phyloP scores from a whole-genome alignment of 139 green algal species.

The Chlamydomonas sphaeroides region DNA sequence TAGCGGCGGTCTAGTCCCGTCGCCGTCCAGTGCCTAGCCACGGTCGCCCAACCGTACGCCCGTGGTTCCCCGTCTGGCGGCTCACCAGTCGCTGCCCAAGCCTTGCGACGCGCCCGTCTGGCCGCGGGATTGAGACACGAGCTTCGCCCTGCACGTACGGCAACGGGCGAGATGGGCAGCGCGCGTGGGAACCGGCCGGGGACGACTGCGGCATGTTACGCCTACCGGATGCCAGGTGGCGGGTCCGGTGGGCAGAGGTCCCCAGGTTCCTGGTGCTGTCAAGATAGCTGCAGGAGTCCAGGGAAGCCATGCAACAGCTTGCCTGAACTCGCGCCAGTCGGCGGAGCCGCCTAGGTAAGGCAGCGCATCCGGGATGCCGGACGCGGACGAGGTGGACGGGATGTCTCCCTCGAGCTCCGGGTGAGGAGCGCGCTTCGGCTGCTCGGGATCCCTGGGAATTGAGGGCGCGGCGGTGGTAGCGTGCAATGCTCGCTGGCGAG shows the following conservation, averaged over 20 bases:
- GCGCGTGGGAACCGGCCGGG: background rate
- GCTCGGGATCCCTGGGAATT: too few species aligned
- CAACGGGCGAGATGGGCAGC: background rate
- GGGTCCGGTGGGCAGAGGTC: too few species aligned
- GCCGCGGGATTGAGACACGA: slow-evolving; percentile 10
- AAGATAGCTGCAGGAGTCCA: too few species aligned
- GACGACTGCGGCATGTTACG: background rate
- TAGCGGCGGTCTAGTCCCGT: background rate
- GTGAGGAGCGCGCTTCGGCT: slow-evolving; percentile 12
- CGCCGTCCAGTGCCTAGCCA: too few species aligned
- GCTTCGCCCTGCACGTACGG: background rate
- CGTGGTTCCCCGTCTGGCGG: too few species aligned
- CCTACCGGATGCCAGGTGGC: background rate
- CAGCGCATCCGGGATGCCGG: slow-evolving; percentile 29
- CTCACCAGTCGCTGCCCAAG: background rate
- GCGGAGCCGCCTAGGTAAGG: slow-evolving; percentile 4
- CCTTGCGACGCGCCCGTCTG: background rate
- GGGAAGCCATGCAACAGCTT: background rate
- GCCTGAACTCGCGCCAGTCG: slow-evolving; percentile 51
- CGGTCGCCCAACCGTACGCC: too few species aligned
- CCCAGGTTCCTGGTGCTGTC: background rate
- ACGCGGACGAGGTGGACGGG: background rate
- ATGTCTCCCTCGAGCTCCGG: slow-evolving; percentile 13
- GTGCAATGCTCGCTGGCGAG: too few species aligned
- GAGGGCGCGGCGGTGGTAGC: too few species aligned